Evolutionary conservation across 2,329 filamentous ascomycete species (phyloP), one percentile per base, ranked within the genome.

Genomic region (Aspergillus sp.): DNA sequence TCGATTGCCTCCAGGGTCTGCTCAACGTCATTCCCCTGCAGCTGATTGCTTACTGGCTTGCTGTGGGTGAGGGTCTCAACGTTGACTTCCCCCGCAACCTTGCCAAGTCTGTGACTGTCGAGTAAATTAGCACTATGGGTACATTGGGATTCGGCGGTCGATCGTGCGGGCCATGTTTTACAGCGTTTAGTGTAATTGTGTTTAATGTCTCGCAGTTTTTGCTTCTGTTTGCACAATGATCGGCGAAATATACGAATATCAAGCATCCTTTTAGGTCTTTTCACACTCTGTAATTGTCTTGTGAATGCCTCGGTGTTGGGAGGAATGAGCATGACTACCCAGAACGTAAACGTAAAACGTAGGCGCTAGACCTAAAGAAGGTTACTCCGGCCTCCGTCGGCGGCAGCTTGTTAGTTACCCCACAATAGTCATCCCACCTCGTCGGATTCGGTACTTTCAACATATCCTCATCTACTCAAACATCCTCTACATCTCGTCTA

Each of bases 71-170:
- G 80, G 93, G 92, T 48, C 81, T 97, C 62, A 97, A 99, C 72
- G 94, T 99, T 55, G 94, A 99, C 73, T 97, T 97, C 85, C 94
- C 94, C 53, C 88, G 94, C 69, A 99, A 99, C 81, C 79, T 99
- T 78, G 94, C 94, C 74, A 99, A 99, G 86, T 96, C 91, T 59
- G 94, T 99, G 60, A 99, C 94, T 59, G 94, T 99, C 64, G 94
- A 99, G 85, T 99, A 93, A 38, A 38, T 17, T 25, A 7, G 14
- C 16, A 20, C 14, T n/a, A 29, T 29, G 25, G 40, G 17, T n/a
- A 25, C 47, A 45, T 34, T 32, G 34, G 23, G 43, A 20, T 49
- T 50, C 6, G n/a, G 17, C 40, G 34, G 14, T 43, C 11, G n/a
- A 31, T 17, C 17, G 45, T 25, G 40, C 16, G 6, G 43, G 43